phyloP scores from a whole-genome alignment of 495 filamentous ascomycete species.

The Xeromyces bisporus region DNA sequence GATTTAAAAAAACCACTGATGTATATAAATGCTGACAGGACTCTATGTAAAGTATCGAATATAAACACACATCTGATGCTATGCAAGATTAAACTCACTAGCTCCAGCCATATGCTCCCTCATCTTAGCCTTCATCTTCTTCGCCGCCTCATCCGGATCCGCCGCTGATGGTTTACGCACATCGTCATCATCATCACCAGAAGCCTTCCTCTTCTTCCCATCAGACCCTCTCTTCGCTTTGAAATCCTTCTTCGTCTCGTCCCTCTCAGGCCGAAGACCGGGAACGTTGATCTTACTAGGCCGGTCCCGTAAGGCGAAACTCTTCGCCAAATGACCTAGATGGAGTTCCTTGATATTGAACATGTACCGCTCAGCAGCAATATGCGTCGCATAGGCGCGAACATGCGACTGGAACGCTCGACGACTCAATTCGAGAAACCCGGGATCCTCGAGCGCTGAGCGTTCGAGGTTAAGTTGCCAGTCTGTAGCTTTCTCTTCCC shows the following conservation, averaged over 20 bases:
- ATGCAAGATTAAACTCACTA: constrained; percentile 82
- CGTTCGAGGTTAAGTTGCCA: constrained; percentile 61
- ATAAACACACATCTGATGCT: constrained; percentile 6
- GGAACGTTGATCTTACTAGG: constrained; percentile 73
- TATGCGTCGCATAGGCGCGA: constrained; percentile 86
- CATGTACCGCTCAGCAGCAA: constrained; percentile 58
- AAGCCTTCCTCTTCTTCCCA: constrained; percentile 22
- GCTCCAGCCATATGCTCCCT: constrained; percentile 54
- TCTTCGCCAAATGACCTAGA: constrained; percentile 85
- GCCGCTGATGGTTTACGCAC: constrained; percentile 8
- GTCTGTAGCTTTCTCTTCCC: constrained; percentile 57
- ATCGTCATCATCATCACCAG: constrained; percentile 22
- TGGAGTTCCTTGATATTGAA: constrained; percentile 85
- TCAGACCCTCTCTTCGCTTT: constrained; percentile 23
- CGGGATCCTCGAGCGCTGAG: constrained; percentile 44
- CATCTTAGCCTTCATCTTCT: constrained; percentile 70
- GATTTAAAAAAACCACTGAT: constrained; percentile 15
- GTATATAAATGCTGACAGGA: constrained; percentile 9
- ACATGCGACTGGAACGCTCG: constrained; percentile 83
- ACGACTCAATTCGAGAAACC: constrained; percentile 52
- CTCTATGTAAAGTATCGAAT: neutral
- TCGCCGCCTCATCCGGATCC: constrained; percentile 45
- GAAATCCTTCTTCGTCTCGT: constrained; percentile 31
- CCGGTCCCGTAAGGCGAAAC: constrained; percentile 72
- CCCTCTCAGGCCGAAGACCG: constrained; percentile 31